A percentile compares a stretch with the other conserved stretches of the same genome.
Evolutionary conservation across 441 rosid genomes (phyloP).

Genomic region (Metrosideros polymorpha): DNA sequence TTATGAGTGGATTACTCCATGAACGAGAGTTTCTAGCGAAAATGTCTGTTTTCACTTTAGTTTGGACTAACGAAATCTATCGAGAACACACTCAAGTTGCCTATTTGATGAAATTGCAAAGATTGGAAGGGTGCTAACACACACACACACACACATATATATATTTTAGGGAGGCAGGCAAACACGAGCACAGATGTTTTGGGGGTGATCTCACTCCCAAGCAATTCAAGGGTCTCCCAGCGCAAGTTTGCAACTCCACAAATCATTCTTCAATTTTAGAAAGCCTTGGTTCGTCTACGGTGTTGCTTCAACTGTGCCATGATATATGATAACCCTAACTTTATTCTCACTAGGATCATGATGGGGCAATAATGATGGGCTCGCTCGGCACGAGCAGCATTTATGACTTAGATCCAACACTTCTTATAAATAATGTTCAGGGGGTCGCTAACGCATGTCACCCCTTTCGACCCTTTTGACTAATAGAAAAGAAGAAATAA

Average conservation of each 20-base stretch:
- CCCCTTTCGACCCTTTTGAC: background rate
- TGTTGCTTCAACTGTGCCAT: background rate
- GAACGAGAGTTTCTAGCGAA: background rate
- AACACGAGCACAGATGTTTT: fast-evolving
- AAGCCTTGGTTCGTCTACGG: background rate
- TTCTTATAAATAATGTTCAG: background rate
- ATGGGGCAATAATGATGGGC: background rate
- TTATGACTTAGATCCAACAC: background rate
- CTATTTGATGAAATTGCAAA: background rate
- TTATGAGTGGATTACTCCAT: background rate
- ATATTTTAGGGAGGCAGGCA: background rate
- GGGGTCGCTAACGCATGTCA: too few species aligned
- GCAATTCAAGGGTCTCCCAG: background rate
- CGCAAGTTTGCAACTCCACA: background rate
- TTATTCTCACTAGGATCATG: background rate
- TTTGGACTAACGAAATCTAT: background rate
- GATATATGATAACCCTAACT: fast-evolving
- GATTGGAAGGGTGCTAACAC: background rate
- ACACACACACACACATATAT: too few species aligned
- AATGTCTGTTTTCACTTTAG: too few species aligned
- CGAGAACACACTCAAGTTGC: background rate
- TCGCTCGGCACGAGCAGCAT: fast-evolving
- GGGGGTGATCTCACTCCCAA: background rate
- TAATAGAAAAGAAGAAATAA: background rate
- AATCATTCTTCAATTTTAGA: too few species aligned